A percentile compares a stretch with the other conserved stretches of the same genome.
phyloP scores from a whole-genome alignment of 2,329 filamentous ascomycete genomes.

The Triangularia verruculosa region DNA sequence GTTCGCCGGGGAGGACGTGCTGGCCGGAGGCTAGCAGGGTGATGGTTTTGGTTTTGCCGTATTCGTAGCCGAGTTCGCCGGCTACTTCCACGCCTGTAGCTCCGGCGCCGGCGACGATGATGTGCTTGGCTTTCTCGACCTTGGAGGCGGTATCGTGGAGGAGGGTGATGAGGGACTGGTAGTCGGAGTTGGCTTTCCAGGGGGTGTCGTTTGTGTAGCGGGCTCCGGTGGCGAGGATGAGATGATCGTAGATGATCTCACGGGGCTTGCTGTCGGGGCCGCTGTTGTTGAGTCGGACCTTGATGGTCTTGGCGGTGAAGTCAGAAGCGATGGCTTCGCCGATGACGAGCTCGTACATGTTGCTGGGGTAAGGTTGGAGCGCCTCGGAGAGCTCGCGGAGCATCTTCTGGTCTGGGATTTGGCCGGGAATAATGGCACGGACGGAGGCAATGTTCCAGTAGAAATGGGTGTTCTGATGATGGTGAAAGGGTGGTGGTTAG shows the following conservation, averaged over 20 bases:
- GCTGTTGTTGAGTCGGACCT: slow-evolving; percentile 35
- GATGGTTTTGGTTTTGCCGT: slow-evolving; percentile 47
- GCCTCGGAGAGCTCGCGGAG: slow-evolving; percentile 48
- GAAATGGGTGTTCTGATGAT: slow-evolving; percentile 52
- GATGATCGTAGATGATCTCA: slow-evolving; percentile 49
- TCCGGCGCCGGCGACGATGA: slow-evolving; percentile 57
- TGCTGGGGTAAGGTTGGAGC: slow-evolving; percentile 48
- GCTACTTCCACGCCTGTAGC: slow-evolving; percentile 55
- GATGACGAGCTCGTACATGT: slow-evolving; percentile 50
- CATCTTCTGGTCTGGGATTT: slow-evolving; percentile 49
- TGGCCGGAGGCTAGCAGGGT: slow-evolving; percentile 42
- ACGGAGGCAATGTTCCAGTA: slow-evolving; percentile 58
- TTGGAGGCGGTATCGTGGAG: slow-evolving; percentile 42
- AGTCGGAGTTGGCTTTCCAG: slow-evolving; percentile 50
- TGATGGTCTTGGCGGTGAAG: slow-evolving; percentile 43
- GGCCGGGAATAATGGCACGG: slow-evolving; percentile 51
- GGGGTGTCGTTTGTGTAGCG: slow-evolving; percentile 42
- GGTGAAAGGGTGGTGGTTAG: background rate
- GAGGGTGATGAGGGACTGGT: slow-evolving; percentile 42
- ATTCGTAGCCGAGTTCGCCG: slow-evolving; percentile 53
- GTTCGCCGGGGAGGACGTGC: slow-evolving; percentile 39
- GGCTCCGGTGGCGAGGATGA: slow-evolving; percentile 57
- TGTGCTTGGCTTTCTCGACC: slow-evolving; percentile 46
- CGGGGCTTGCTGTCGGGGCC: slow-evolving; percentile 32
- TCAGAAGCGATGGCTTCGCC: slow-evolving; percentile 47